These are phyloP conservation scores for Akanthomyces uredinophilus DNA, from an alignment of 2,329 filamentous ascomycete species.

Conservation along the genomic window DNA sequence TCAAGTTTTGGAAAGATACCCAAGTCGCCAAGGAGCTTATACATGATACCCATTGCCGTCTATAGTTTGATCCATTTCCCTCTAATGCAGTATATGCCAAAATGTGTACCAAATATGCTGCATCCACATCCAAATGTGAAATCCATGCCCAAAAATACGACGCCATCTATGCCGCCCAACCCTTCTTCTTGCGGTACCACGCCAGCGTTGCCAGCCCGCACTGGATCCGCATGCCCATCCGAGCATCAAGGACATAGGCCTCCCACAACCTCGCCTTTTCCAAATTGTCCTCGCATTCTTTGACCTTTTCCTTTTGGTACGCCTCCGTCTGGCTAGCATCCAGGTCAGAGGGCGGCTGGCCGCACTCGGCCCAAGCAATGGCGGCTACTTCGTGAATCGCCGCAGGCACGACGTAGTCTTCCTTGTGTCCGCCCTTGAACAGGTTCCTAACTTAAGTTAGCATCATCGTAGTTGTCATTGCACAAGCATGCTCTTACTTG, in stretches of 20 bases:
- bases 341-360: constrained; percentile 30
- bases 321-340: constrained; percentile 27
- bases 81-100: neutral
- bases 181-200: constrained; percentile 45
- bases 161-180: constrained; percentile 20
- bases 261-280: constrained; percentile 68
- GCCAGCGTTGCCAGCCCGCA: constrained; percentile 62
- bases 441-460: constrained; percentile 32
- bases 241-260: constrained; percentile 65
- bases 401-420: constrained; percentile 67
- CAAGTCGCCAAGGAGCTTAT: neutral
- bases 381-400: constrained; percentile 85
- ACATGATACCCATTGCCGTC: neutral
- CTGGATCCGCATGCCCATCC: constrained; percentile 68
- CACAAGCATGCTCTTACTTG: constrained; percentile 38
- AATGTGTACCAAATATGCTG: neutral
- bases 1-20: neutral
- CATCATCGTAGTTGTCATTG: neutral
- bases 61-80: neutral
- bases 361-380: constrained; percentile 68
- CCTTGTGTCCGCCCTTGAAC: constrained; percentile 57
- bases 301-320: constrained; percentile 43
- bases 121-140: no score
- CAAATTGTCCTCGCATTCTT: constrained; percentile 60
- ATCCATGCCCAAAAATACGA: no score